Conservation (phyloP, 345 rosid species). For the Euphorbia peplus region DNA sequence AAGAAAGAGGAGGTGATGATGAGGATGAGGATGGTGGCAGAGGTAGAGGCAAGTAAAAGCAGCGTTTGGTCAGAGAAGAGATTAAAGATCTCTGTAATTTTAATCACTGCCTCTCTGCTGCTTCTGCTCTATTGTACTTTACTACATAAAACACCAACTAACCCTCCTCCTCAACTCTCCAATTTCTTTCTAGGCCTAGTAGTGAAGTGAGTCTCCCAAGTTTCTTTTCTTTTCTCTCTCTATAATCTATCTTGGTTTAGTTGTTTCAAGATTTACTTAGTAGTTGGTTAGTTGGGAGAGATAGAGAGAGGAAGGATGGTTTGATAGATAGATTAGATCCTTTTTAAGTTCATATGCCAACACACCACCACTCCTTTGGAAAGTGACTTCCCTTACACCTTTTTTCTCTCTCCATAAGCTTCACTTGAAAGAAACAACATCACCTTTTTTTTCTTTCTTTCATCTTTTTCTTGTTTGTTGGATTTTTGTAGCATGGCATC, state of each 20-base stretch:
- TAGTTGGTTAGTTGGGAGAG: slow-evolving; percentile 16
- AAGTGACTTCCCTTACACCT: slow-evolving; percentile 36
- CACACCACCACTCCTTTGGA: slow-evolving; percentile 42
- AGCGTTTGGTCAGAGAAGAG: slow-evolving; percentile 48
- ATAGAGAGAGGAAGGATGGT: slow-evolving; percentile 10
- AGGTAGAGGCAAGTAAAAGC: slow-evolving; percentile 31
- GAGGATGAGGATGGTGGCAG: slow-evolving; percentile 35
- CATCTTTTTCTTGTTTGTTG: slow-evolving; percentile 24
- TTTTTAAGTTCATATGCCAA: slow-evolving; percentile 32
- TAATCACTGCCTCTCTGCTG: slow-evolving; percentile 41
- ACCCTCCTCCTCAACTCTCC: slow-evolving; percentile 17
- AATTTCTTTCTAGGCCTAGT: not conserved
- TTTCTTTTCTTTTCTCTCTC: not conserved
- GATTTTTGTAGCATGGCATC: slow-evolving; percentile 31
- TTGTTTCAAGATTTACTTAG: slow-evolving; percentile 2
- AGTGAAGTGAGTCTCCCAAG: too few species aligned
- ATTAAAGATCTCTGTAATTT: slow-evolving; percentile 47
- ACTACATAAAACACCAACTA: slow-evolving; percentile 6
- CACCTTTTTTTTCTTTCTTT: slow-evolving; percentile 19
- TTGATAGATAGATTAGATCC: slow-evolving; percentile 23
- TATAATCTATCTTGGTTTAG: not conserved
- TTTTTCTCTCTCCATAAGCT: slow-evolving; percentile 31
- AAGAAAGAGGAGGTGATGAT: slow-evolving; percentile 11
- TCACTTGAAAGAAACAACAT: slow-evolving; percentile 42
- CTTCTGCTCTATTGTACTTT: too few species aligned